phyloP scores from a whole-genome alignment of 2,329 filamentous ascomycete genomes.

The Chrysosporium queenslandicum region DNA sequence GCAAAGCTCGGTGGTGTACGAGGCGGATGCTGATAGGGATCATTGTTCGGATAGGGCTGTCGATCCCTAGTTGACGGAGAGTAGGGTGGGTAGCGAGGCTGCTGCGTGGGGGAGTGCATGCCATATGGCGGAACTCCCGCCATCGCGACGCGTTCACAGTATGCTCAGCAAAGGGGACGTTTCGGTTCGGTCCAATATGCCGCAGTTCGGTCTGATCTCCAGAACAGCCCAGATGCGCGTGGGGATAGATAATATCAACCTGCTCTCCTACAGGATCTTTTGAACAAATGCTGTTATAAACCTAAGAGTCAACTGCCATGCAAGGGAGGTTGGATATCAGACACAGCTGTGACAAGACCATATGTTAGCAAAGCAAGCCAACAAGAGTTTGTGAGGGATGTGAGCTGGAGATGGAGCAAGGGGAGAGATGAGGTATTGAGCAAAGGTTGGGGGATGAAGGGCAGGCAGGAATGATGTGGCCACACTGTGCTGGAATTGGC shows the following conservation, averaged over 20 bases:
- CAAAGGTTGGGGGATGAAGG: neutral
- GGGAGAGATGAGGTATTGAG: neutral
- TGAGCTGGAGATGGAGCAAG: neutral
- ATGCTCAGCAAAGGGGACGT: neutral
- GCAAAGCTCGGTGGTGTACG: slow-evolving; percentile 34
- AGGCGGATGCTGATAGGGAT: slow-evolving; percentile 34
- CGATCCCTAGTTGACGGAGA: slow-evolving; percentile 36
- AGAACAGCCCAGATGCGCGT: neutral
- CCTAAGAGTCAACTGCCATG: neutral
- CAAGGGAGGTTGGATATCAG: too few species aligned
- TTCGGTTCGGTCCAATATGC: neutral
- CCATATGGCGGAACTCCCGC: slow-evolving; percentile 38
- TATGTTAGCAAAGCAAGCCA: neutral
- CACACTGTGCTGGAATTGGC: neutral
- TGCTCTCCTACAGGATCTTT: neutral
- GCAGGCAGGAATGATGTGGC: neutral
- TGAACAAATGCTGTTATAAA: neutral
- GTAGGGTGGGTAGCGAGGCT: slow-evolving; percentile 34
- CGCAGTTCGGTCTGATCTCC: neutral
- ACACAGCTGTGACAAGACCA: neutral
- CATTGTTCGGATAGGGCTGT: slow-evolving; percentile 35
- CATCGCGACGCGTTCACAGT: slow-evolving; percentile 24
- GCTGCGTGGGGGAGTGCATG: slow-evolving; percentile 38
- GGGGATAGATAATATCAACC: neutral
- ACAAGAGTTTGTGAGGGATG: too few species aligned